phyloP scores from a whole-genome alignment of 129 eudicot species.

The Rutidosis leptorrhynchoides region DNA sequence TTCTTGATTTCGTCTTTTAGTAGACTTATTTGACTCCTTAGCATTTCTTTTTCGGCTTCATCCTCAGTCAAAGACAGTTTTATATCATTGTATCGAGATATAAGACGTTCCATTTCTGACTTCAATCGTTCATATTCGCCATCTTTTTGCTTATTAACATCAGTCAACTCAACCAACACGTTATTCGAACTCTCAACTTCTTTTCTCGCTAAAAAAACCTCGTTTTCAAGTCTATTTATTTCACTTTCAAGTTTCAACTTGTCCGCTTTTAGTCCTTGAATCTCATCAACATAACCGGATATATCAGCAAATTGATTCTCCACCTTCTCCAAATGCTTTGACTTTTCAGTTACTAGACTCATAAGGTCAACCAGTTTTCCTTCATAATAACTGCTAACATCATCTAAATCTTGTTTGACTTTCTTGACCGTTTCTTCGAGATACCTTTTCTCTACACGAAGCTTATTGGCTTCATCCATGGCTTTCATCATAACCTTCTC shows the following conservation, averaged over 20 bases:
- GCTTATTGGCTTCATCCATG: constrained; percentile 64
- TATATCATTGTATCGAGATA: constrained; percentile 45
- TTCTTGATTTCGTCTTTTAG: constrained; percentile 59
- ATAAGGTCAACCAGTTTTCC: constrained; percentile 46
- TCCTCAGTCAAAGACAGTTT: constrained; percentile 36
- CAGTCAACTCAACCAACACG: too few relatives aligned
- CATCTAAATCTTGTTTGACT: constrained; percentile 49
- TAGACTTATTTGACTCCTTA: constrained; percentile 50
- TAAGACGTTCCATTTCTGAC: constrained; percentile 47
- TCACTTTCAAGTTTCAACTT: constrained; percentile 42
- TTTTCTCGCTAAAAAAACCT: too few relatives aligned
- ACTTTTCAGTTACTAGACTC: constrained; percentile 39
- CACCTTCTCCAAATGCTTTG: constrained; percentile 44
- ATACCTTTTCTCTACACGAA: constrained; percentile 52
- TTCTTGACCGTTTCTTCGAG: constrained; percentile 58
- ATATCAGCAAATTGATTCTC: constrained; percentile 42
- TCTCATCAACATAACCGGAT: constrained; percentile 37
- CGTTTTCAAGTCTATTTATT: constrained; percentile 43
- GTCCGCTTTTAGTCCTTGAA: constrained; percentile 42
- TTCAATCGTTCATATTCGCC: constrained; percentile 35
- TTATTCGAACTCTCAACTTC: too few relatives aligned
- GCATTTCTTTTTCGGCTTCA: constrained; percentile 61
- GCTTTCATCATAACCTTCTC: constrained; percentile 77
- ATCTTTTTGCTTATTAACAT: constrained; percentile 52
- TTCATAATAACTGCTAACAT: constrained; percentile 41